These are phyloP conservation scores for Exserohilum rostratum DNA, from an alignment of 2,329 filamentous ascomycete species.

Conservation along the genomic window DNA sequence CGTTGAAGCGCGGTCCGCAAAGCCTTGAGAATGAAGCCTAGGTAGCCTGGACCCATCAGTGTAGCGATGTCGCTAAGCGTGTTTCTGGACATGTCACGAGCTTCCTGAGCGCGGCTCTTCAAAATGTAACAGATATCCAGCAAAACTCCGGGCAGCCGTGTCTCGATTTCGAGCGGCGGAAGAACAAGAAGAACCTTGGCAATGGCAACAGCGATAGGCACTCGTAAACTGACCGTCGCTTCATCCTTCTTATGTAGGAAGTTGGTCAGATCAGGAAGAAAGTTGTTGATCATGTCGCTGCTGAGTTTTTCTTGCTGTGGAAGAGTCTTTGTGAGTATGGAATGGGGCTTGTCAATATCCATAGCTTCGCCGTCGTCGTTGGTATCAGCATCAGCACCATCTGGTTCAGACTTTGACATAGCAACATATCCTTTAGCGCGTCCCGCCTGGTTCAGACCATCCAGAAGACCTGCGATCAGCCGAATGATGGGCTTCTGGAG, in stretches of 20 bases:
- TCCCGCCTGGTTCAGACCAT: constrained; percentile 69
- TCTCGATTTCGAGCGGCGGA: constrained; percentile 72
- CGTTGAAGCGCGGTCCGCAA: constrained; percentile 79
- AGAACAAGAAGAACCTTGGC: constrained; percentile 86
- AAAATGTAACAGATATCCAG: constrained; percentile 94
- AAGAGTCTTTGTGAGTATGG: constrained; percentile 65
- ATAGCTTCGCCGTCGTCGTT: constrained; percentile 25
- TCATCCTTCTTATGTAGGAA: constrained; percentile 96
- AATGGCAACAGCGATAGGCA: constrained; percentile 86
- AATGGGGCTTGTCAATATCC: constrained; percentile 30
- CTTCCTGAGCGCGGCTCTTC: constrained; percentile 84
- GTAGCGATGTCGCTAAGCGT: constrained; percentile 84
- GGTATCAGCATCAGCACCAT: constrained; percentile 52
- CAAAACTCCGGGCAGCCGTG: constrained; percentile 79
- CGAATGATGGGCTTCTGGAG: constrained; percentile 85
- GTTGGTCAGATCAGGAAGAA: constrained; percentile 78
- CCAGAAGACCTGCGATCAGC: constrained; percentile 79
- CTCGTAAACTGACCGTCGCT: constrained; percentile 87
- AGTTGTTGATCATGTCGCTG: constrained; percentile 73
- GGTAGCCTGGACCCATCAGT: constrained; percentile 79
- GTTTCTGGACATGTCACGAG: constrained; percentile 87
- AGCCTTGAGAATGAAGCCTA: constrained; percentile 93
- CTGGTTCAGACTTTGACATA: constrained; percentile 25
- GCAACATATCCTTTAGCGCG: constrained; percentile 42
- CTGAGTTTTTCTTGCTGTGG: constrained; percentile 71